Base-by-base conservation (phyloP, 768 basidiomycete species). In the Piloderma croceum region DNA sequence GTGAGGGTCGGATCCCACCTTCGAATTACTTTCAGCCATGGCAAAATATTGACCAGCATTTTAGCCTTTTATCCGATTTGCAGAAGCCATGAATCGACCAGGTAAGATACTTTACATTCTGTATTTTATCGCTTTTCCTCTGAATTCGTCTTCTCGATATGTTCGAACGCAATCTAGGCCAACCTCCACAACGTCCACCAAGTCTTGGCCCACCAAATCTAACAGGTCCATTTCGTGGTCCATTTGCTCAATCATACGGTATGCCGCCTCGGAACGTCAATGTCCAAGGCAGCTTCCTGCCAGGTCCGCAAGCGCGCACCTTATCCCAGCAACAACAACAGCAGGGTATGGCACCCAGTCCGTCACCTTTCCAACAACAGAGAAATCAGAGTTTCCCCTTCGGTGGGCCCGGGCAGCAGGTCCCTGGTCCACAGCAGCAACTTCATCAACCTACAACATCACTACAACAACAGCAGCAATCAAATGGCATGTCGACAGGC, bases 121-220 rank as follows among this genome's bases (percentile, higher is more conserved):
- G n/a, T n/a, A n/a, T n/a, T n/a, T n/a, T n/a, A n/a, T n/a, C 27
- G 10, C 27, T 9, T 29, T 29, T 29, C 10, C 27, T 9, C 15
- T 15, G 27, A 29, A 29, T 42, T 43, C 51, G 27, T 36, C 45
- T 37, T 34, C 42, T 29, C 39, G 44, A 37, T 42, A 40, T 42
- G 42, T 45, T 44, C 59, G 52, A 47, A 59, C 36, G 42, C 34
- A 40, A 38, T 54, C 45, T 59, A 87, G 83, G 83, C 55, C 85
- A 86, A 74, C 83, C 84, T 39, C 83, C 82, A 54, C 85, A 87
- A 62, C 73, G 85, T 60, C 83, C 85, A 37, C 83, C 86, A 48
- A 83, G 74, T 61, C 74, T 87, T 43, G 73, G 74, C 7, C 77
- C 81, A 22, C 73, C 83, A 45, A 66, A 65, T 27, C 71, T 84